A percentile compares a stretch with the other conserved stretches of the same genome.
Conservation (phyloP, 352 stramenopile species). For the Paralagenidium karlingii region DNA sequence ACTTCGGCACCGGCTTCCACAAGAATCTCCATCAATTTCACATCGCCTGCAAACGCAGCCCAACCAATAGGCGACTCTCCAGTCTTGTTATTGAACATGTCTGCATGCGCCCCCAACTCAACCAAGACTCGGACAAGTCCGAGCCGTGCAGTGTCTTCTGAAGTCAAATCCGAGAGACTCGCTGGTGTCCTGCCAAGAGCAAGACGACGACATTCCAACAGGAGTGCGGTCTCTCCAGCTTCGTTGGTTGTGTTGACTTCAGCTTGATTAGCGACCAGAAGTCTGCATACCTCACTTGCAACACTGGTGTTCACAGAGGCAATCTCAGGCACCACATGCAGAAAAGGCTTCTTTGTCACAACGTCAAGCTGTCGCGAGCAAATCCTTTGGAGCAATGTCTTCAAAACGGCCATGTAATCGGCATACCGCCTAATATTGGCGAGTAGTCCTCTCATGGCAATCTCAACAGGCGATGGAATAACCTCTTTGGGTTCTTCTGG, state of each 20-base stretch:
- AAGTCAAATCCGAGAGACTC: no score
- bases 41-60: constrained; percentile 30
- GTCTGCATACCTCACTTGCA: constrained; percentile 34
- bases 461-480: no score
- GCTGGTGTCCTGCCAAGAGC: no score
- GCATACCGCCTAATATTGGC: no score
- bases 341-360: no score
- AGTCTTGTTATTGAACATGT: constrained; percentile 27
- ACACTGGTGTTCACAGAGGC: constrained; percentile 29
- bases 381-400: no score
- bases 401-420: no score
- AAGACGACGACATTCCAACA: no score
- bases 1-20: constrained; percentile 28
- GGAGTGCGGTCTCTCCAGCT: not conserved
- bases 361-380: no score
- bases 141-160: constrained; percentile 14
- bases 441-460: no score
- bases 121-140: constrained; percentile 28
- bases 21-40: constrained; percentile 29
- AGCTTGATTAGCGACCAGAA: no score
- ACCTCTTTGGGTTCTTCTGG: no score
- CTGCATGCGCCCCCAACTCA: constrained; percentile 35
- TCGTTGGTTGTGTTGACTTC: not conserved
- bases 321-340: constrained; percentile 33
- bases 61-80: constrained; percentile 39